phyloP scores from a whole-genome alignment of 140 eudicot genomes.

The Cichorium intybus region DNA sequence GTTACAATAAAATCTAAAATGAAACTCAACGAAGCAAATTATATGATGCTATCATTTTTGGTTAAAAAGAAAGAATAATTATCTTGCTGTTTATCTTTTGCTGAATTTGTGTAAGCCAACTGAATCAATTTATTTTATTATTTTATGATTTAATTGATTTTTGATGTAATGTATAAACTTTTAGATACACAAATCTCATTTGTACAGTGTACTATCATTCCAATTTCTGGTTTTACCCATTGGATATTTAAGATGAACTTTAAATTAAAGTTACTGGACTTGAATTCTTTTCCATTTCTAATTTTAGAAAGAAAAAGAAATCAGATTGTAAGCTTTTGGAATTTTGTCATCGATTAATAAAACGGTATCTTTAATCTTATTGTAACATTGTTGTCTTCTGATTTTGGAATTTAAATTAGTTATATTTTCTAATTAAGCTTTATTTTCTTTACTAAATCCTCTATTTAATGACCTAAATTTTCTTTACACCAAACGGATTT shows the following conservation, averaged over 20 bases:
- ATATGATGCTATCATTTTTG: slow-evolving; percentile 21
- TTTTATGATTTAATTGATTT: background rate
- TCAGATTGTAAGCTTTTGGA: background rate
- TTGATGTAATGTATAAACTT: slow-evolving; percentile 16
- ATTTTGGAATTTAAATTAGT: background rate
- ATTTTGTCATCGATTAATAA: background rate
- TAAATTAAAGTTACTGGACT: slow-evolving; percentile 15
- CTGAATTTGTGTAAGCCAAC: slow-evolving; percentile 4
- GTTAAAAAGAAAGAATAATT: slow-evolving; percentile 25
- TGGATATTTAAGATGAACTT: slow-evolving; percentile 14
- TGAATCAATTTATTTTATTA: background rate
- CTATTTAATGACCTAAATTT: background rate
- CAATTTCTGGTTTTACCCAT: slow-evolving; percentile 26
- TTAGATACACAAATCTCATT: slow-evolving; percentile 11
- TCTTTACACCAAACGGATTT: too few species aligned
- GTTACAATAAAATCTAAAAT: slow-evolving; percentile 19
- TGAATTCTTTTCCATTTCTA: background rate
- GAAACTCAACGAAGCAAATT: slow-evolving; percentile 19
- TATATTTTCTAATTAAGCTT: background rate
- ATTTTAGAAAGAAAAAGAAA: background rate
- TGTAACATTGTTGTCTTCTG: background rate
- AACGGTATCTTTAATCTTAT: background rate
- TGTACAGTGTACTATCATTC: background rate
- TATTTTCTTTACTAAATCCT: background rate
- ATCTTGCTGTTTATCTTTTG: slow-evolving; percentile 10